Percentiles rank a stretch among this genome's conserved stretches.
Conservation (phyloP, 1,284 basidiomycete genomes). For the Sanghuangporus weigelae region DNA sequence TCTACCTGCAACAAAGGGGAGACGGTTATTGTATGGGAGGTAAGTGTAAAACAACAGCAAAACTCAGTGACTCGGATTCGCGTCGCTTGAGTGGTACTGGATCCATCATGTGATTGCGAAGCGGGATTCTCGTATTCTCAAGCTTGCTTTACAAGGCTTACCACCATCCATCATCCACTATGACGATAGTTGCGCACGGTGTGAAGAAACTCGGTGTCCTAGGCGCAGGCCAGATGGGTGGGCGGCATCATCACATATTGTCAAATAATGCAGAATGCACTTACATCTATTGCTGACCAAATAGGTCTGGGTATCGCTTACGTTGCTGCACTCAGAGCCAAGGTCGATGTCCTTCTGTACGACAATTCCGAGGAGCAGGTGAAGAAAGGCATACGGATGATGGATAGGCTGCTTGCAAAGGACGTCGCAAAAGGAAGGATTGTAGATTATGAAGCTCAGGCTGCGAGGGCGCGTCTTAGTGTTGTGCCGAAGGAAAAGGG, state of each 20-base stretch:
- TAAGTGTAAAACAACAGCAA: too few species aligned
- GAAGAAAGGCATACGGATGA: constrained; percentile 62
- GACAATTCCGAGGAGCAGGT: constrained; percentile 67
- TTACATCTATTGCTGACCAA: neutral
- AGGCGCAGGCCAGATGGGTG: constrained; percentile 83
- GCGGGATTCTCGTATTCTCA: neutral
- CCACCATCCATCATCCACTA: neutral
- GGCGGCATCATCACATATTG: neutral
- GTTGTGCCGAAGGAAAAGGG: constrained; percentile 45
- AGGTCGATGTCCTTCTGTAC: constrained; percentile 70
- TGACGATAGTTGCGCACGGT: constrained; percentile 55
- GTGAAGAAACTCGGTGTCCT: constrained; percentile 66
- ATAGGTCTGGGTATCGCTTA: constrained; percentile 76
- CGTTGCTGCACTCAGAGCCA: constrained; percentile 76
- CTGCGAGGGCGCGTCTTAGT: constrained; percentile 61
- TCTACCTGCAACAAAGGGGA: too few species aligned
- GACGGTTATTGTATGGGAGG: too few species aligned
- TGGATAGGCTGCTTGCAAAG: constrained; percentile 82
- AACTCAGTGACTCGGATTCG: too few species aligned
- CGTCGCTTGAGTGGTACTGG: neutral
- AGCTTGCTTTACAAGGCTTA: neutral
- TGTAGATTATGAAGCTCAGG: constrained; percentile 68
- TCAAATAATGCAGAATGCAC: neutral
- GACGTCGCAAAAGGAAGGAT: constrained; percentile 84
- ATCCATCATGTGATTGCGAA: constrained; percentile 4